Evolutionary conservation across 2,329 filamentous ascomycete species (phyloP), one percentile per base, ranked within the genome.

Genomic region (Aspergillus clavatus): DNA sequence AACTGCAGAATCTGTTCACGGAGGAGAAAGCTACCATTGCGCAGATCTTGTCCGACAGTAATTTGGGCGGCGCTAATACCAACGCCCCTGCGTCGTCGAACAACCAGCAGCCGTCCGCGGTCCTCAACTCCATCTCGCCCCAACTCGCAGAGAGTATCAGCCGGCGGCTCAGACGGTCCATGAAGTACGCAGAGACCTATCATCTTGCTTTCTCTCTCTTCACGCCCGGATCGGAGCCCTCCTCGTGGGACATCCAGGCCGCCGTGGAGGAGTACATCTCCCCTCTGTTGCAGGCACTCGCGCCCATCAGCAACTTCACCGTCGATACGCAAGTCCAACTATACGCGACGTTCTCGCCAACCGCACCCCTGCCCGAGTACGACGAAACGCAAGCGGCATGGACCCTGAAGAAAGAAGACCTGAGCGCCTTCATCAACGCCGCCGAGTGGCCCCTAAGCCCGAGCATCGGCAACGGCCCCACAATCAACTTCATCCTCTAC

Each of bases 401-500:
- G 81, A 78, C 73, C 0, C 72, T 98, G 27, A 83, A 80, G 58
- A 90, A 89, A 63, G 86, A 95, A 56, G 89, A 95, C 58, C 76
- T 98, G 1, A 89, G 88, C 28, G 90, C 87, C 1, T 98, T 98
- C 61, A 89, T 98, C 68, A 98, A 98, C 60, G 90, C 91, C 2
- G 93, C 93, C 2, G 93, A 98, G 70, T 98, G 93, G 93, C 93
- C 93, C 0, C 71, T 98, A 2, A 95, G 87, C 51, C 91, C 91
- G 0, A 95, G 89, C 45, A 97, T 98, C 55, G 93, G 90, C 33
- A 83, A 82, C 14, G 91, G 91, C 0, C 93, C 93, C 1, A 98
- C 93, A 0, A 83, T 98, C 61, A 97, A 98, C 69, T 97, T 98
- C 63, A 83, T 97, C 45, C 77, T 97, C 22, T 98, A 93, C 60